Percentiles rank a stretch among this genome's conserved stretches.
phyloP scores from a whole-genome alignment of 2,329 filamentous ascomycete species.

The Diatrype stigma region DNA sequence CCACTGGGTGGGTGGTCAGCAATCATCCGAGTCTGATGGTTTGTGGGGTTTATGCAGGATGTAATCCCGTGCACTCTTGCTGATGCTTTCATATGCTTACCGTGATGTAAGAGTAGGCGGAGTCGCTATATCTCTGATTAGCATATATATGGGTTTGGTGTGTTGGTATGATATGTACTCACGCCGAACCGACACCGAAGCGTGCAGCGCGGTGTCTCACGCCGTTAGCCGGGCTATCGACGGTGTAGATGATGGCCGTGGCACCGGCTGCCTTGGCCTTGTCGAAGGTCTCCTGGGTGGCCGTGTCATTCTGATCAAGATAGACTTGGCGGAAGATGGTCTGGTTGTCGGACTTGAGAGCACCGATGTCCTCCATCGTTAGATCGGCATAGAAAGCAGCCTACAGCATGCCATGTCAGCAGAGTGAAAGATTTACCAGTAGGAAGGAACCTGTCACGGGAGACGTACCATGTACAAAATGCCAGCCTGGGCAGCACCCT shows the following conservation, averaged over 20 bases:
- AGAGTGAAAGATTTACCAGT: no score
- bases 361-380: slow-evolving; percentile 21
- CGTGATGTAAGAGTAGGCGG: slow-evolving; percentile 11
- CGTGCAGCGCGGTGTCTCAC: slow-evolving; percentile 20
- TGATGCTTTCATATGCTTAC: slow-evolving; percentile 6
- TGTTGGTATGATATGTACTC: slow-evolving; percentile 3
- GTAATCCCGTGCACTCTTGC: no score
- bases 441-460: not conserved
- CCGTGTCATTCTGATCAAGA: slow-evolving; percentile 19
- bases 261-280: slow-evolving; percentile 12
- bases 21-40: not conserved
- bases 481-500: slow-evolving; percentile 34
- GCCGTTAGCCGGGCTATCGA: slow-evolving; percentile 20
- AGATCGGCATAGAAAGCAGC: slow-evolving; percentile 17
- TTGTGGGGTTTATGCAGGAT: no score
- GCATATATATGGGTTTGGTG: not conserved
- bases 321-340: slow-evolving; percentile 25
- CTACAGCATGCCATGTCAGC: slow-evolving; percentile 8
- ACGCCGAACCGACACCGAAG: slow-evolving; percentile 18
- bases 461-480: slow-evolving; percentile 35
- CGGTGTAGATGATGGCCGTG: slow-evolving; percentile 24
- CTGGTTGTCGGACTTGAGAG: slow-evolving; percentile 17
- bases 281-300: slow-evolving; percentile 15
- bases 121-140: slow-evolving; percentile 12
- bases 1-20: slow-evolving; percentile 17